Evolutionary conservation across 805 yeast genomes (phyloP).

Genomic region (Komagataella pastoris): DNA sequence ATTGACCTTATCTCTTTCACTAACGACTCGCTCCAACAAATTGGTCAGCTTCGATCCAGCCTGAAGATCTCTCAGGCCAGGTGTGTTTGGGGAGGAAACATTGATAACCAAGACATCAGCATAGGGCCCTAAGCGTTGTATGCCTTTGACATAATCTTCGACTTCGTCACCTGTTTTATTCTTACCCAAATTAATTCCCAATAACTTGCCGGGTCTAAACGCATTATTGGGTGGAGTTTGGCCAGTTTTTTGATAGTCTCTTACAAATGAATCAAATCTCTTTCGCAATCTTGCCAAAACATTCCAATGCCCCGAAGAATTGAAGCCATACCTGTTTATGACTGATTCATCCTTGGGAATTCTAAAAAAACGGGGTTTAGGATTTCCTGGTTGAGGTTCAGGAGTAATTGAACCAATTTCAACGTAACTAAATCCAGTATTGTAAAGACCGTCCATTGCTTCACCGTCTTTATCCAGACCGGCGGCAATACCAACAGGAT

Average conservation of each 20-base stretch:
- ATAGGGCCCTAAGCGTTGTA: slow-evolving; percentile 62
- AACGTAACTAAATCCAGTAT: slow-evolving; percentile 76
- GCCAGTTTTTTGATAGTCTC: neutral
- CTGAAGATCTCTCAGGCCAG: slow-evolving; percentile 84
- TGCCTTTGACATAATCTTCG: slow-evolving; percentile 77
- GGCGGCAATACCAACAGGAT: slow-evolving; percentile 90
- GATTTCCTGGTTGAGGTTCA: slow-evolving; percentile 86
- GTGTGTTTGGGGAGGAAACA: slow-evolving; percentile 93
- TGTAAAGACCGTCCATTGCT: slow-evolving; percentile 69
- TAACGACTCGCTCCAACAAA: slow-evolving; percentile 53
- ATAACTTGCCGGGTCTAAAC: slow-evolving; percentile 46
- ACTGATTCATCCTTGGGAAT: slow-evolving; percentile 79
- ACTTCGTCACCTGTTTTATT: slow-evolving; percentile 88
- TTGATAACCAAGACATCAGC: slow-evolving; percentile 88
- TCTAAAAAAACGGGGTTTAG: slow-evolving; percentile 85
- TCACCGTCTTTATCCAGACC: slow-evolving; percentile 93
- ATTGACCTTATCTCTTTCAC: slow-evolving; percentile 44
- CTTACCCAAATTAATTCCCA: slow-evolving; percentile 84
- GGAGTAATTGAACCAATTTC: slow-evolving; percentile 95
- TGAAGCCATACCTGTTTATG: slow-evolving; percentile 90
- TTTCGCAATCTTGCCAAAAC: slow-evolving; percentile 57
- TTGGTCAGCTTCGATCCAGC: slow-evolving; percentile 58
- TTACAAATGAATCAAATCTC: slow-evolving; percentile 36
- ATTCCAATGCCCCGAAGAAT: slow-evolving; percentile 73
- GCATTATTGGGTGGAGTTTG: slow-evolving; percentile 26